These are phyloP conservation scores for Wickerhamomyces bisporus DNA, from an alignment of 805 yeast species.

Conservation along the genomic window DNA sequence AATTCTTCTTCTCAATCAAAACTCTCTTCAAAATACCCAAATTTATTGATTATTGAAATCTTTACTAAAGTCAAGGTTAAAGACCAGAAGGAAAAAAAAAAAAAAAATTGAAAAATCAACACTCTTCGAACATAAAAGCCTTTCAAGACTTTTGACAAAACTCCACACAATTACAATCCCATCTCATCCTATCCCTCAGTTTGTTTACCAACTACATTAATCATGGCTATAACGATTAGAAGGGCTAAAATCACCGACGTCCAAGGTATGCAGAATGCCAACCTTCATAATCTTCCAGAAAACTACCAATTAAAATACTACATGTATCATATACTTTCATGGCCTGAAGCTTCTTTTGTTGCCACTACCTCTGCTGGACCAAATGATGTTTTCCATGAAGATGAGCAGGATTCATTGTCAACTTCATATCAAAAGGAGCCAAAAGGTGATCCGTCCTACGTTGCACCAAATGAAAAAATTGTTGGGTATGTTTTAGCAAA, in stretches of 20 bases:
- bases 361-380: conserved; percentile 69
- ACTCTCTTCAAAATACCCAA: too few relatives aligned
- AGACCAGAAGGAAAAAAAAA: too few relatives aligned
- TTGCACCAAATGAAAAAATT: conserved; percentile 65
- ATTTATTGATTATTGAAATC: too few relatives aligned
- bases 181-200: too few relatives aligned
- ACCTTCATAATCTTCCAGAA: conserved; percentile 87
- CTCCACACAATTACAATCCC: too few relatives aligned
- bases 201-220: too few relatives aligned
- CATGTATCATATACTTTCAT: conserved; percentile 86
- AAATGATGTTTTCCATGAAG: conserved; percentile 11
- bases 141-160: too few relatives aligned
- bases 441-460: conserved; percentile 56
- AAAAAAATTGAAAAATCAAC: too few relatives aligned
- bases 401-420: conserved; percentile 10
- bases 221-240: conserved; percentile 88
- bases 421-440: conserved; percentile 27
- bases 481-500: conserved; percentile 97
- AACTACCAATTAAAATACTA: conserved; percentile 90
- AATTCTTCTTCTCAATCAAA: too few relatives aligned
- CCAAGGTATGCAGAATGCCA: conserved; percentile 95
- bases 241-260: conserved; percentile 82
- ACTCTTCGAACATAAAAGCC: too few relatives aligned
- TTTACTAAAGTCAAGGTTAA: too few relatives aligned
- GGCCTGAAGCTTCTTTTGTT: conserved; percentile 98